Evolutionary conservation across 2,329 filamentous ascomycete species (phyloP).

Genomic region (Hypoxylon sp.): DNA sequence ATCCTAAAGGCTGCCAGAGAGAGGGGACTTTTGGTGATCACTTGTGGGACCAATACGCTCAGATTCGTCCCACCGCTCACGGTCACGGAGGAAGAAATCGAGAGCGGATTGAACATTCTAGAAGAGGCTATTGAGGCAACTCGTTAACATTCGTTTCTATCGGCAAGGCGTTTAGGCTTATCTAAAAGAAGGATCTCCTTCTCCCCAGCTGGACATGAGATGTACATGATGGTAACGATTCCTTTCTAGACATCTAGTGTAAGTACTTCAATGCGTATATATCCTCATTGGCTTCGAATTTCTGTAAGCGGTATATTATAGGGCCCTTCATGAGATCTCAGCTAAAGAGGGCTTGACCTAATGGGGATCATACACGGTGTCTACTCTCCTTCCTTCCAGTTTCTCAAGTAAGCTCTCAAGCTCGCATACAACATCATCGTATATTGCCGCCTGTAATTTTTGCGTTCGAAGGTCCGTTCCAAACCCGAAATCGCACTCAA

Average conservation of each 20-base stretch:
- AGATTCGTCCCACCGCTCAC: slow-evolving; percentile 91
- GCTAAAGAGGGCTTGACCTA: neutral
- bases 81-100: slow-evolving; percentile 85
- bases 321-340: too few relatives aligned
- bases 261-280: neutral
- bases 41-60: slow-evolving; percentile 91
- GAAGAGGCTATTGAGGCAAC: slow-evolving; percentile 73
- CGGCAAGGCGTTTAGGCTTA: slow-evolving; percentile 37
- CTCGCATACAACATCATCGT: slow-evolving; percentile 42
- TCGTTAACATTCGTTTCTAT: slow-evolving; percentile 32
- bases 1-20: slow-evolving; percentile 90
- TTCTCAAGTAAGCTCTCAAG: slow-evolving; percentile 16
- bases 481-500: slow-evolving; percentile 50
- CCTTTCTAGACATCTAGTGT: neutral
- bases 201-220: slow-evolving; percentile 15
- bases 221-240: slow-evolving; percentile 1
- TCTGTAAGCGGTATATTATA: neutral
- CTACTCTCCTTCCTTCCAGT: neutral
- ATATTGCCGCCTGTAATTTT: slow-evolving; percentile 43
- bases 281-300: neutral
- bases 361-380: neutral
- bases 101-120: slow-evolving; percentile 81
- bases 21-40: slow-evolving; percentile 90
- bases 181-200: slow-evolving; percentile 26
- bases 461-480: slow-evolving; percentile 40